A percentile compares a stretch with the other conserved stretches of the same genome.
These are phyloP conservation scores for Apiospora phragmitis DNA, from an alignment of 2,329 filamentous ascomycete species.

Conservation along the genomic window DNA sequence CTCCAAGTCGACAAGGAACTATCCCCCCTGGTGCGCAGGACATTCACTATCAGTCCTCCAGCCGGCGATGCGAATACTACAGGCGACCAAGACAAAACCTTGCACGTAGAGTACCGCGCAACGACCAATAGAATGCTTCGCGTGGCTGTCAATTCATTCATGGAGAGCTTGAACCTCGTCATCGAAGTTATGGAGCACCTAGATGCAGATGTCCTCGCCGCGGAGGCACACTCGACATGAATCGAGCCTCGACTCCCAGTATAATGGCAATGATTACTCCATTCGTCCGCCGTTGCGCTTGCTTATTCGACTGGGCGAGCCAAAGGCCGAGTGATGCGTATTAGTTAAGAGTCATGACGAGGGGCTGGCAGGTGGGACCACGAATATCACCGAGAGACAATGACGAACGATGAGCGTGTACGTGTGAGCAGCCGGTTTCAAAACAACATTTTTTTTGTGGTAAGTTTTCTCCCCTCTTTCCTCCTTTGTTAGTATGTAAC, in stretches of 20 bases:
- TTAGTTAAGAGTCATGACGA: neutral
- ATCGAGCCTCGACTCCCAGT: neutral
- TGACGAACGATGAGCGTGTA: neutral
- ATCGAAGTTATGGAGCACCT: conserved; percentile 88
- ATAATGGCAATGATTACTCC: neutral
- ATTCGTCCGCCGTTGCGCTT: neutral
- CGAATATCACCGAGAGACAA: neutral
- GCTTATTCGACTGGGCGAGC: neutral
- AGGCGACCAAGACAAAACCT: conserved; percentile 42
- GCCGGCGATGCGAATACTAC: conserved; percentile 23
- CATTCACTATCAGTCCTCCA: conserved; percentile 57
- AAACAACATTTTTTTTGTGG: neutral
- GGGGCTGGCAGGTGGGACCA: neutral
- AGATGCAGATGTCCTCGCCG: conserved; percentile 75
- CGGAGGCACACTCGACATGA: neutral
- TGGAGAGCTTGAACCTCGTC: conserved; percentile 84
- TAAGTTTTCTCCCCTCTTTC: neutral
- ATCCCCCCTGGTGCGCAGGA: conserved; percentile 76
- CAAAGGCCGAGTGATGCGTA: neutral
- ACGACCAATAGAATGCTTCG: conserved; percentile 96
- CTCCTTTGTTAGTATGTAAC: neutral
- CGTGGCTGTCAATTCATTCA: conserved; percentile 93
- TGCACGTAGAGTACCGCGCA: conserved; percentile 78
- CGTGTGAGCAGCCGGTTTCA: neutral
- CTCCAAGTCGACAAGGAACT: conserved; percentile 87